Evolutionary conservation across 2,329 filamentous ascomycete genomes (phyloP).

Genomic region (Aureobasidium namibiae): DNA sequence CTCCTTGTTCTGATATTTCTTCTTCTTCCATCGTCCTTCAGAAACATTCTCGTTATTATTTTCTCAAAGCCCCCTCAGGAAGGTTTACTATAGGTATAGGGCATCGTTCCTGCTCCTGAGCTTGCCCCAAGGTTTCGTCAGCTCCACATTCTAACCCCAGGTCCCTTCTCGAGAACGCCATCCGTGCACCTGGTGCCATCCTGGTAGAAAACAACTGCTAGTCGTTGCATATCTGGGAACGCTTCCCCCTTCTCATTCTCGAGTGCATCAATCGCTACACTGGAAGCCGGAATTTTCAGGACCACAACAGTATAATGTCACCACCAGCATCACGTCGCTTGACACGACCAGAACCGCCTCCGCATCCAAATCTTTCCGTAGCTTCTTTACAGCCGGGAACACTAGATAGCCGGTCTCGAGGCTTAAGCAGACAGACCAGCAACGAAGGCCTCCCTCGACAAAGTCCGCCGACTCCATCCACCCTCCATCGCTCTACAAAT

Average conservation of each 20-base stretch:
- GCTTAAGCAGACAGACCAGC: conserved; percentile 15
- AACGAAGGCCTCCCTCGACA: neutral
- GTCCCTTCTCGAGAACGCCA: neutral
- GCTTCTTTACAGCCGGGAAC: conserved; percentile 25
- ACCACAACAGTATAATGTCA: neutral
- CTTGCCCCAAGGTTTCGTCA: neutral
- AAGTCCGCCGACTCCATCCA: neutral
- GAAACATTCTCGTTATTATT: neutral
- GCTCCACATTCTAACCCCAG: conserved; percentile 5
- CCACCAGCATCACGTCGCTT: conserved; percentile 4
- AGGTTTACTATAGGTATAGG: no score
- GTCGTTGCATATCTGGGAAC: neutral
- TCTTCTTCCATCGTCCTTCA: neutral
- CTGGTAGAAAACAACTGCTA: neutral
- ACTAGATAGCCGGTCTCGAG: conserved; percentile 15
- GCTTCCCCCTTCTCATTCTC: neutral
- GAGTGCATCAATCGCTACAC: neutral
- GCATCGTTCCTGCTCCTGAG: neutral
- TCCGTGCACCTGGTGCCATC: conserved; percentile 1
- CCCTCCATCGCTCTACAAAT: conserved; percentile 1
- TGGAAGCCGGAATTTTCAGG: neutral
- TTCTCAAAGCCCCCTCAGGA: neutral
- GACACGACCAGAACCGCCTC: conserved; percentile 1
- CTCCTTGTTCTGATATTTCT: no score
- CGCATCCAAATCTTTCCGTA: conserved; percentile 27